Conservation (phyloP, 257 asterid species). For the Misopates orontium region DNA sequence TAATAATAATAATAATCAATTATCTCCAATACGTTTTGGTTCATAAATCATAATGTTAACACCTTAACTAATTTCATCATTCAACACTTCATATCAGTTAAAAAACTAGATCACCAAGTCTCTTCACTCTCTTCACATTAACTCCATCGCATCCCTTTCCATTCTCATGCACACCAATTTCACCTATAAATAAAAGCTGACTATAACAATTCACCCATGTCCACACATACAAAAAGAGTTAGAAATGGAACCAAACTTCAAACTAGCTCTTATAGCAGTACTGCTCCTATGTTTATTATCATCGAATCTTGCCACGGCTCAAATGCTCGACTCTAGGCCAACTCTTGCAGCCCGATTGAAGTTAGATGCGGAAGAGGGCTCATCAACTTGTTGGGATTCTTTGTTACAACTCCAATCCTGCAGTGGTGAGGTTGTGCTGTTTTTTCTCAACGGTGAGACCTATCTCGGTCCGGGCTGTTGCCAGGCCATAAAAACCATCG, state of each 20-base stretch:
- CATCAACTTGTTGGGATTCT: constrained; percentile 56
- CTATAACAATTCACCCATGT: not conserved
- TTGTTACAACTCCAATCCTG: constrained; percentile 60
- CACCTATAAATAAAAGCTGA: constrained; percentile 10
- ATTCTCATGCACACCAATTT: constrained; percentile 4
- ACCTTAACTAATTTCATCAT: not conserved
- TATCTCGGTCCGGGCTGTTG: constrained; percentile 73
- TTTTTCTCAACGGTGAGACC: constrained; percentile 67
- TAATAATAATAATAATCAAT: not conserved
- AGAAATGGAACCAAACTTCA: constrained; percentile 37
- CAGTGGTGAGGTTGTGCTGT: constrained; percentile 58
- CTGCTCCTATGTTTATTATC: constrained; percentile 27
- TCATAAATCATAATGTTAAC: not conserved
- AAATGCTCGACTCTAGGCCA: constrained; percentile 22
- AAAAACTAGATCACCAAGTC: not conserved
- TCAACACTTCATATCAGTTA: constrained; percentile 17
- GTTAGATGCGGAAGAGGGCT: constrained; percentile 37
- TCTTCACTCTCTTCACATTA: constrained; percentile 29
- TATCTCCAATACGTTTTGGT: not conserved
- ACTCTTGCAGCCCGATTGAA: constrained; percentile 32
- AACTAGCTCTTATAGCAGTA: constrained; percentile 20
- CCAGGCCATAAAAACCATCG: constrained; percentile 54
- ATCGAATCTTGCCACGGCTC: constrained; percentile 25
- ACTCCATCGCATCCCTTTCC: constrained; percentile 22
- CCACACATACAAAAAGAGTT: not conserved